Evolutionary conservation across 306 rosid species (phyloP).

Genomic region (Medicago ruthenica): DNA sequence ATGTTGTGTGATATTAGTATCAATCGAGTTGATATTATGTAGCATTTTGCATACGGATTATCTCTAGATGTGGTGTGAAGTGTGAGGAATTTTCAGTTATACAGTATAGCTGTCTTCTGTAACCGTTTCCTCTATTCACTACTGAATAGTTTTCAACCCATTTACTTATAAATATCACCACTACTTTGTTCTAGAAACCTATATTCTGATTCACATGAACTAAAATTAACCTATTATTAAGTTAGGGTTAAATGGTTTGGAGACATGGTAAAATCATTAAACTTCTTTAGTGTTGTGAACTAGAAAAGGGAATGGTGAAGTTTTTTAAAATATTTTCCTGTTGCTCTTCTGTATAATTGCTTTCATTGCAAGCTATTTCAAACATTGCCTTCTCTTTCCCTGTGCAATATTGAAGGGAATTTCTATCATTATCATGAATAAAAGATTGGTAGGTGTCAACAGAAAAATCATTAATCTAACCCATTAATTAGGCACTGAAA

Average conservation of each 20-base stretch:
- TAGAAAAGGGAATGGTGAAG: background rate
- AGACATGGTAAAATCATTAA: conserved; percentile 21
- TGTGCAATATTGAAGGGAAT: background rate
- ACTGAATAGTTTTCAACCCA: background rate
- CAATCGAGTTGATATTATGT: background rate
- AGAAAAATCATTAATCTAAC: conserved; percentile 21
- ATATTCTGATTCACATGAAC: background rate
- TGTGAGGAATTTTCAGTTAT: conserved; percentile 8
- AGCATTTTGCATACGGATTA: background rate
- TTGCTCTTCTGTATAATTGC: background rate
- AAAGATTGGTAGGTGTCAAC: conserved; percentile 6
- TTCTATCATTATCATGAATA: background rate
- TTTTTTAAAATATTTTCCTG: background rate
- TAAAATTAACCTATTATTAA: conserved; percentile 25
- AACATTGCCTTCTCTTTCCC: conserved; percentile 18
- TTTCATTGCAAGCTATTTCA: conserved; percentile 4
- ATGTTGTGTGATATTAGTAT: background rate
- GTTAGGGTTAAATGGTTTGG: background rate
- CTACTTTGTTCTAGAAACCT: conserved; percentile 10
- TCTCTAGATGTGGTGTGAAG: background rate
- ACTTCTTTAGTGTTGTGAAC: conserved; percentile 20
- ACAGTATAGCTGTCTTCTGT: background rate
- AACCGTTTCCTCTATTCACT: background rate
- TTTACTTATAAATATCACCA: conserved; percentile 7
- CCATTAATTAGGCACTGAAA: conserved; percentile 11